Evolutionary conservation across 2,329 filamentous ascomycete genomes (phyloP), one percentile per base, ranked within the genome.

Genomic region (Phaeosphaeria sp.): DNA sequence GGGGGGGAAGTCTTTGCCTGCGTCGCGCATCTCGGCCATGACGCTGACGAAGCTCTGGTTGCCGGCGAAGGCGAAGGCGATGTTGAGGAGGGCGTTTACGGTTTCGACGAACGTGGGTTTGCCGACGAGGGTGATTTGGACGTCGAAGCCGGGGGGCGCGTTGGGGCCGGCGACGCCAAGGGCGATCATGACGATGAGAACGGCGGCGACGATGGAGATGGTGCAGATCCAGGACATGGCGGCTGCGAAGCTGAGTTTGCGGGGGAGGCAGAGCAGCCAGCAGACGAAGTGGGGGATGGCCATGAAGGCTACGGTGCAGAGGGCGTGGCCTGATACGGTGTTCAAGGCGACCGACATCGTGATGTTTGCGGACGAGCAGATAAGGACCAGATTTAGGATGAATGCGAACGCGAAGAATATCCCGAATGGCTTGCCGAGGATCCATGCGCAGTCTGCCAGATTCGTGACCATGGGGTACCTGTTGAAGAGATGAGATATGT

Each of bases 31-130:
- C 73, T 91, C 89, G 40, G 83, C 82, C 71, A 89, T 88, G 71
- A 91, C 84, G 57, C 80, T 83, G 74, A 90, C 90, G 77, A 90
- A 90, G 62, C 85, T 86, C 21, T 87, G 85, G 69, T 89, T 87
- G 30, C 87, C 86, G 44, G 77, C 78, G 78, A 89, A 92, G 43
- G 89, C 88, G 60, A 91, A 89, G 55, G 90, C 83, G 54, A 92
- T 90, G 77, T 91, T 91, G 13, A 74, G 57, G 2, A 71, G 61
- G 8, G 70, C 61, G 48, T 72, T 71, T 21, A 73, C 64, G 3
- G 69, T 55, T 50, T 71, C 61, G 13, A 71, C 63, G 30, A 73
- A 72, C 1, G 58, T 71, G 8, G 70, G 69, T 44, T 70, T 69
- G 36, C 68, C 68, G 11, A 72, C 60, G 3, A 72, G 56, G 2